Conservation (phyloP, 208 protist species). For the Trichomonas vaginalis region DNA sequence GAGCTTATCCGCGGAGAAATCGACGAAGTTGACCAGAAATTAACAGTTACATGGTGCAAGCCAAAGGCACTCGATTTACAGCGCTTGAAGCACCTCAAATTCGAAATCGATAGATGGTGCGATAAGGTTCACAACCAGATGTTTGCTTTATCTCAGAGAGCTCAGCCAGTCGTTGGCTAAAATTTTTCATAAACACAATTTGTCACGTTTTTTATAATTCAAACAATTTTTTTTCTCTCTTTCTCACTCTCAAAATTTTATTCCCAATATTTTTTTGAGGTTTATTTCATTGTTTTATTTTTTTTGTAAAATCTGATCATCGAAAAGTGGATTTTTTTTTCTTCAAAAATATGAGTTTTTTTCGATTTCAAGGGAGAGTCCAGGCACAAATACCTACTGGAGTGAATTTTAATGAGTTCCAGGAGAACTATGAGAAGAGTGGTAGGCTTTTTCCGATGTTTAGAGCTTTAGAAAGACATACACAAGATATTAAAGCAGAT, state of each 20-base stretch:
- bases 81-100: not conserved
- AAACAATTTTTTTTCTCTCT: not conserved
- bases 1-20: not conserved
- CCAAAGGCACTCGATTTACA: not conserved
- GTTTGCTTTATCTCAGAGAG: not conserved
- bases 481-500: not conserved
- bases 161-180: not conserved
- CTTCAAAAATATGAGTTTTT: not conserved
- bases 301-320: not conserved
- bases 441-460: not conserved
- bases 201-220: not conserved
- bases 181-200: not conserved
- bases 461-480: not conserved
- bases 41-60: slow-evolving; percentile 13
- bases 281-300: not conserved
- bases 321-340: too few species aligned
- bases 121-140: not conserved
- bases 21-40: not conserved
- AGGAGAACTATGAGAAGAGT: not conserved
- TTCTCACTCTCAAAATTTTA: not conserved
- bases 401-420: not conserved
- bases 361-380: not conserved
- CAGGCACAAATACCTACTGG: not conserved
- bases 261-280: not conserved
- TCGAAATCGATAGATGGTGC: not conserved